Conservation (phyloP, 768 basidiomycete genomes). For the Kwoniella sp. region DNA sequence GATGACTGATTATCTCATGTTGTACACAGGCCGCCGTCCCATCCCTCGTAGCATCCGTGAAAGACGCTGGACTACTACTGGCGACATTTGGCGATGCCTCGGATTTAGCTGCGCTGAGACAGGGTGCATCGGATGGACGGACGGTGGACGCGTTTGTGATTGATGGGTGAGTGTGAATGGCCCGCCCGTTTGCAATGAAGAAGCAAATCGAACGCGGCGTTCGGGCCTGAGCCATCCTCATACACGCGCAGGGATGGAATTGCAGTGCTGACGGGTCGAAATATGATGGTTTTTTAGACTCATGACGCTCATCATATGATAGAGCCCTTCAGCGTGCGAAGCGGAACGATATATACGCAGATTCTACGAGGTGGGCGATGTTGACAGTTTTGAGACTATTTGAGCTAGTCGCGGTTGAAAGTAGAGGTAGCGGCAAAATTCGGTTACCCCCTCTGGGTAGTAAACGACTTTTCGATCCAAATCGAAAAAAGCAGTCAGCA, state of each 20-base stretch:
- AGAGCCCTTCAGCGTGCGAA: background rate
- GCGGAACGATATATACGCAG: no score
- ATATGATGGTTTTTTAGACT: conserved; percentile 5
- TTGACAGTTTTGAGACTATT: no score
- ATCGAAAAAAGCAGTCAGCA: no score
- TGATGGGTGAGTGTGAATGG: conserved; percentile 44
- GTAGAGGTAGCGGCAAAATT: no score
- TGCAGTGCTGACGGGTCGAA: background rate
- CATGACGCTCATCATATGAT: conserved; percentile 29
- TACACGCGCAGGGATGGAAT: no score
- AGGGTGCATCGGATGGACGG: conserved; percentile 41
- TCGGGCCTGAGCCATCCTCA: no score
- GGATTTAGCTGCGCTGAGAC: conserved; percentile 52
- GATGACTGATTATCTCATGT: background rate
- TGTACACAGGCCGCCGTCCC: conserved; percentile 76
- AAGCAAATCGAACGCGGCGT: background rate
- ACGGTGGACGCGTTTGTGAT: conserved; percentile 49
- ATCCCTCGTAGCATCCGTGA: conserved; percentile 81
- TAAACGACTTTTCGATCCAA: no score
- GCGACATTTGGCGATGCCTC: conserved; percentile 74
- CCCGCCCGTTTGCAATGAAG: background rate
- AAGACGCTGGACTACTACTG: conserved; percentile 83
- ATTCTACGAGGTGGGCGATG: no score
- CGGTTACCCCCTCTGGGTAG: no score
- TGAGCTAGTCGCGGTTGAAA: no score